Conservation (phyloP, 139 green algal species). For the Auxenochlorella pyrenoidosa region DNA sequence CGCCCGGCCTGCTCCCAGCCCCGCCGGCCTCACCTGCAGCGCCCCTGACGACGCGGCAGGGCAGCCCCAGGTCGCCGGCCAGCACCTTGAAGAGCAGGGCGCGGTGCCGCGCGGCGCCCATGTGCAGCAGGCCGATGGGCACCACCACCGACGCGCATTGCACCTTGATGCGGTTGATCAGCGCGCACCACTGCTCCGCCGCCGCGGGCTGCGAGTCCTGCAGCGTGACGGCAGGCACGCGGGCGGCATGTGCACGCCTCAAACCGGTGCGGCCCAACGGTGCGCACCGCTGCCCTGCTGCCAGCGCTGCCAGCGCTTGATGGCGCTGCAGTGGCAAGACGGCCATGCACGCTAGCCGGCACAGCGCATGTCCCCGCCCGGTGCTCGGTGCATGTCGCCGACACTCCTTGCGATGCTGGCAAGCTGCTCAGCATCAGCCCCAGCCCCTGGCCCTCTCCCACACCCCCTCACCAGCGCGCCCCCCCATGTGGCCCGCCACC, state of each 20-base stretch:
- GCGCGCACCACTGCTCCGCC: constrained; percentile 16
- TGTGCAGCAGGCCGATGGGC: constrained; percentile 64
- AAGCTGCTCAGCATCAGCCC: too few relatives aligned
- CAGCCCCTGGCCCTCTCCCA: background rate
- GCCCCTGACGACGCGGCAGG: constrained; percentile 64
- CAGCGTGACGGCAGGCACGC: constrained; percentile 13
- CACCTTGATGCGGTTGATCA: constrained; percentile 29
- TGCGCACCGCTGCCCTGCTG: background rate
- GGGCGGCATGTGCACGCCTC: background rate
- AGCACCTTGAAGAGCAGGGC: constrained; percentile 92
- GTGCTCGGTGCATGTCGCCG: too few relatives aligned
- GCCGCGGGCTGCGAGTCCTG: constrained; percentile 19
- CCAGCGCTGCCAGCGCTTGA: too few relatives aligned
- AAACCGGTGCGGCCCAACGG: background rate
- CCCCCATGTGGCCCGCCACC: constrained; percentile 58
- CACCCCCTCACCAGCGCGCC: constrained; percentile 38
- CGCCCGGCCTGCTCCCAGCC: too few relatives aligned
- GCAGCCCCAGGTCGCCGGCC: constrained; percentile 68
- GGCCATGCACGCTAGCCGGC: too few relatives aligned
- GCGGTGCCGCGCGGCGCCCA: constrained; percentile 74
- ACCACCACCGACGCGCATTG: constrained; percentile 50
- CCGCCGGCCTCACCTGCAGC: background rate
- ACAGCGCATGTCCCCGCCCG: too few relatives aligned
- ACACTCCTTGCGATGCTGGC: too few relatives aligned
- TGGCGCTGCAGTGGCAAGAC: too few relatives aligned